These are phyloP conservation scores for Suillus variegatus DNA, from an alignment of 768 basidiomycete genomes.

Conservation along the genomic window DNA sequence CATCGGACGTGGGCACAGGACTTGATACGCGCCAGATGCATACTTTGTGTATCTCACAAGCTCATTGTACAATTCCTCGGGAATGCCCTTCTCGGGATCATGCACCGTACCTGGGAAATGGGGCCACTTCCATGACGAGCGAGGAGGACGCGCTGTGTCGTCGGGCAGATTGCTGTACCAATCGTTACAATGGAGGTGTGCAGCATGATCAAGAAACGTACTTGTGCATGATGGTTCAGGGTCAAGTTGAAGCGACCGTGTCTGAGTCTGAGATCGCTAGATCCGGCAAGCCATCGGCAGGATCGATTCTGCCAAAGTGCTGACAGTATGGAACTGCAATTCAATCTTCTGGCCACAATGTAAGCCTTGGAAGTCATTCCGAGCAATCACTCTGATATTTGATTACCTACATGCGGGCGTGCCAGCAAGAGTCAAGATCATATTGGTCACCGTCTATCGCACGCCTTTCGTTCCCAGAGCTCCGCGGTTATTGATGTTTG, in stretches of 20 bases:
- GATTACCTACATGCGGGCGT: neutral
- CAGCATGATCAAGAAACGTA: neutral
- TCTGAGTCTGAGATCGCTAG: neutral
- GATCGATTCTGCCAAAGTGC: neutral
- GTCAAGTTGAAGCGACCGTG: neutral
- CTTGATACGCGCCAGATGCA: conserved; percentile 50
- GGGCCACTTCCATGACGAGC: conserved; percentile 19
- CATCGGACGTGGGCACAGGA: conserved; percentile 47
- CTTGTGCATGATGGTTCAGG: conserved; percentile 6
- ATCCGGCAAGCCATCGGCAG: neutral
- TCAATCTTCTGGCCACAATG: neutral
- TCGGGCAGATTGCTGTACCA: neutral
- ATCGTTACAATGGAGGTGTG: neutral
- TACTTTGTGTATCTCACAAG: conserved; percentile 50
- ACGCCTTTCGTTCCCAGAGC: neutral
- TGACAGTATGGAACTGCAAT: neutral
- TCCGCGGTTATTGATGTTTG: neutral
- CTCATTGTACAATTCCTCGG: conserved; percentile 39
- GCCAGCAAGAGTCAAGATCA: neutral
- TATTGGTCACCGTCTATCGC: neutral
- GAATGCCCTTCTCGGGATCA: conserved; percentile 31
- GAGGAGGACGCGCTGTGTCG: neutral
- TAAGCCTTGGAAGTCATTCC: neutral
- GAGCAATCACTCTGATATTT: neutral
- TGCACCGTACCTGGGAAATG: conserved; percentile 22